These are phyloP conservation scores for Ambrosiella cleistominuta DNA, from an alignment of 2,329 filamentous ascomycete species.

Conservation along the genomic window DNA sequence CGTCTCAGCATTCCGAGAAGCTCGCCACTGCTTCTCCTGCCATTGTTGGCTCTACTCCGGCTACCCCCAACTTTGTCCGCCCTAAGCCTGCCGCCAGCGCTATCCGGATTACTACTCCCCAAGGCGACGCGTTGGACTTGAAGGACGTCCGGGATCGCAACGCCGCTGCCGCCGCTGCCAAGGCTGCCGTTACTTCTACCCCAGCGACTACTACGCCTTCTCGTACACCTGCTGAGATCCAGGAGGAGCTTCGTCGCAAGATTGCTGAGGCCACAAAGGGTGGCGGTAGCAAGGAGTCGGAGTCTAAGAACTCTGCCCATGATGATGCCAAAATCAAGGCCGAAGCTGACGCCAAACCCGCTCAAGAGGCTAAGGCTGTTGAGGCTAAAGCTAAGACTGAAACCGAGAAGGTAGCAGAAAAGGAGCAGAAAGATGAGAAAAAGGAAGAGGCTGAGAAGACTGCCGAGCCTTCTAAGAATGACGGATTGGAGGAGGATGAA, in stretches of 20 bases:
- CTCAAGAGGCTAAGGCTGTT: conserved; percentile 15
- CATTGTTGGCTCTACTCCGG: conserved; percentile 37
- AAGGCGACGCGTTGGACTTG: conserved; percentile 59
- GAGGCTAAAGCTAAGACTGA: conserved; percentile 17
- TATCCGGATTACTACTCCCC: conserved; percentile 68
- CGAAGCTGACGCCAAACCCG: conserved; percentile 16
- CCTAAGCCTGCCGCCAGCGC: conserved; percentile 30
- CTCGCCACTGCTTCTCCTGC: conserved; percentile 37
- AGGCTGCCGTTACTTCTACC: conserved; percentile 54
- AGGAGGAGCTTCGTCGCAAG: conserved; percentile 65
- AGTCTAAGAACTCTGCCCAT: conserved; percentile 18
- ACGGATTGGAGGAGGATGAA: conserved; percentile 30
- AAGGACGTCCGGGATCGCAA: conserved; percentile 41
- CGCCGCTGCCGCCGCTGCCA: conserved; percentile 44
- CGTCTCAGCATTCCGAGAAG: conserved; percentile 39
- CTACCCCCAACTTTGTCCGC: conserved; percentile 10
- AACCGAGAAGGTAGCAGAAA: conserved; percentile 20
- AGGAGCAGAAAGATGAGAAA: conserved; percentile 21
- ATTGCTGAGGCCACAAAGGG: conserved; percentile 43
- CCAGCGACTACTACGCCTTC: conserved; percentile 55
- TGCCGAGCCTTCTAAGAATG: conserved; percentile 18
- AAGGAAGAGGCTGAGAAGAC: conserved; percentile 22
- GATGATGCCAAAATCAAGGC: conserved; percentile 15
- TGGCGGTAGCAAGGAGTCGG: conserved; percentile 8
- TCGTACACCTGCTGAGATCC: conserved; percentile 49